Conservation (phyloP, 805 yeast species). For the Lipomyces chichibuensis region DNA sequence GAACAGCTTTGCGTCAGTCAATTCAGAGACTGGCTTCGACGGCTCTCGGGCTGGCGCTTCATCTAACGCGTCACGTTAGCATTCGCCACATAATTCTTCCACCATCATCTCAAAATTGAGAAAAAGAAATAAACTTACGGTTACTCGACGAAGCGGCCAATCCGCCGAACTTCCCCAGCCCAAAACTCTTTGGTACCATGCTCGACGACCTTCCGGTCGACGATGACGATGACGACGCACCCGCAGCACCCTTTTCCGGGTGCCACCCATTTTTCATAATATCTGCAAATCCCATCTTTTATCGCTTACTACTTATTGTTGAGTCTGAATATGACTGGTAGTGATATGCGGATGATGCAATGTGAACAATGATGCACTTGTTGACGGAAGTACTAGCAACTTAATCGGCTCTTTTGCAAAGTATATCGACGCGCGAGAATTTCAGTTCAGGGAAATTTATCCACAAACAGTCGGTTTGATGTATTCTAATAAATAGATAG, state of each 20-base stretch:
- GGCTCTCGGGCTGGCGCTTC: slow-evolving; percentile 26
- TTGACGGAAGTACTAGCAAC: neutral
- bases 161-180: neutral
- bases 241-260: slow-evolving; percentile 23
- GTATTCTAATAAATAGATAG: no score
- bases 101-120: no score
- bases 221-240: slow-evolving; percentile 12
- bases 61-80: neutral
- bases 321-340: neutral
- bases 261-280: slow-evolving; percentile 37
- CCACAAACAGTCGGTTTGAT: no score
- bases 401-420: neutral
- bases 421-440: neutral
- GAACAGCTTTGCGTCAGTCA: slow-evolving; percentile 45
- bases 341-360: neutral
- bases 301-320: neutral
- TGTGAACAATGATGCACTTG: neutral
- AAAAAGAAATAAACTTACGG: neutral
- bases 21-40: slow-evolving; percentile 39
- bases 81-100: neutral
- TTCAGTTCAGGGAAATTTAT: neutral
- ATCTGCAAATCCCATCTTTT: slow-evolving; percentile 30
- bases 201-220: slow-evolving; percentile 14
- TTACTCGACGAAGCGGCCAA: neutral
- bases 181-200: neutral